Evolutionary conservation across 164 flowering plant genomes (phyloP).

Genomic region (Vitis riparia): DNA sequence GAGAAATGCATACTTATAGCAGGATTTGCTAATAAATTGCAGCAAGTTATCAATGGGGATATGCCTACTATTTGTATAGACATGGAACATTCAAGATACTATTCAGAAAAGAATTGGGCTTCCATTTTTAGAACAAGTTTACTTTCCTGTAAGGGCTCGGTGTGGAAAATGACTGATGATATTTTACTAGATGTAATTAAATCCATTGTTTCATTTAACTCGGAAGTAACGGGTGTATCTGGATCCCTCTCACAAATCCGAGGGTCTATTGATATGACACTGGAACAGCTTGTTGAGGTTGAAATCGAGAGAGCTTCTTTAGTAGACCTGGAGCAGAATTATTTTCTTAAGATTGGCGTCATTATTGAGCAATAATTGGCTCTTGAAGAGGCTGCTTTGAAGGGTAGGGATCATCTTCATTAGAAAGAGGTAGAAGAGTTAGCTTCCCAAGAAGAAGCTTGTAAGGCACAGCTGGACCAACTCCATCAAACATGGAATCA

Average conservation of each 20-base stretch:
- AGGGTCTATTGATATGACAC: conserved; percentile 79
- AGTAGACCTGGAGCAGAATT: conserved; percentile 76
- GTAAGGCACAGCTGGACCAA: conserved; percentile 77
- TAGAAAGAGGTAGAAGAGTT: conserved; percentile 99
- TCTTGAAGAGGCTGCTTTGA: conserved; percentile 88
- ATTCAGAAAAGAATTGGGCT: conserved; percentile 52
- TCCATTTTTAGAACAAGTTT: conserved; percentile 58
- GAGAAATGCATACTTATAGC: conserved; percentile 77
- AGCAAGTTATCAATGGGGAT: conserved; percentile 31
- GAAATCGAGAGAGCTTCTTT: conserved; percentile 72
- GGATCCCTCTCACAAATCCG: conserved; percentile 81
- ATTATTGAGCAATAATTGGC: conserved; percentile 90
- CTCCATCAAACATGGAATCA: conserved; percentile 92
- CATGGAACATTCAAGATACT: conserved; percentile 12
- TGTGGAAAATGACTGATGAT: conserved; percentile 62
- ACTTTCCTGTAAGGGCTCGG: conserved; percentile 53
- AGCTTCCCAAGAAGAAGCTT: conserved; percentile 96
- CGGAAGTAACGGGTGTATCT: conserved; percentile 87
- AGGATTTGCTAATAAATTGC: conserved; percentile 57
- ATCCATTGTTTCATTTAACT: conserved; percentile 61
- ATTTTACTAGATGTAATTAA: conserved; percentile 69
- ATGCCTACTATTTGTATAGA: conserved; percentile 22
- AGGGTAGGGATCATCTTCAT: conserved; percentile 88
- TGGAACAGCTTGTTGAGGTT: conserved; percentile 82
- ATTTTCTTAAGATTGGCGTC: conserved; percentile 80